Evolutionary conservation across 352 stramenopile species (phyloP).

Genomic region (Phytopythium vexans): DNA sequence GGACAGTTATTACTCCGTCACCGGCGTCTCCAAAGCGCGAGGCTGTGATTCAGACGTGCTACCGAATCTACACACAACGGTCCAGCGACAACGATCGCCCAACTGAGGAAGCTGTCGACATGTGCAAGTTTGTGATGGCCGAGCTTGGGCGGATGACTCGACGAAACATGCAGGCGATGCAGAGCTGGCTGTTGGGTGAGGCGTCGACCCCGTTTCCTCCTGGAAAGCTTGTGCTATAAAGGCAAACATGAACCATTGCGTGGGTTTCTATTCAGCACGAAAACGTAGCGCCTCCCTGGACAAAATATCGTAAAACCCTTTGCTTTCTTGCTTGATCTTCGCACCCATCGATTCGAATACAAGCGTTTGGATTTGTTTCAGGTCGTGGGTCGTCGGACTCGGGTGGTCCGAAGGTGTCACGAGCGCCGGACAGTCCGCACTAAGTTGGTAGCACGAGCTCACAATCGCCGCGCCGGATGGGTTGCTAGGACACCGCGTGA

Average conservation of each 20-base stretch:
- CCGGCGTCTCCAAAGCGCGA: slow-evolving; percentile 3
- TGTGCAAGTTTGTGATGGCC: slow-evolving; percentile 5
- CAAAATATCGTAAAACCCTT: too few species aligned
- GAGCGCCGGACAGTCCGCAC: slow-evolving; percentile 11
- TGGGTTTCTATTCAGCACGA: too few species aligned
- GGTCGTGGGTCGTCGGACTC: slow-evolving; percentile 3
- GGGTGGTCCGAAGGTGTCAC: not conserved
- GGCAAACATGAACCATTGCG: too few species aligned
- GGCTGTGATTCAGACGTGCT: slow-evolving; percentile 4
- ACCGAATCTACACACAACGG: slow-evolving; percentile 5
- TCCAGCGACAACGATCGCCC: not conserved
- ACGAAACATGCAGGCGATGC: slow-evolving; percentile 6
- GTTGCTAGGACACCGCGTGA: slow-evolving; percentile 19
- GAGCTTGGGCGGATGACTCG: slow-evolving; percentile 2
- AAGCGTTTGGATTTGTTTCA: slow-evolving; percentile 6
- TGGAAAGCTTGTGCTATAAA: not conserved
- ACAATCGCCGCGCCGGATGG: slow-evolving; percentile 14
- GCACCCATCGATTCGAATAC: not conserved
- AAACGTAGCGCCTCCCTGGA: too few species aligned
- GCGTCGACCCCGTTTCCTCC: slow-evolving; percentile 4
- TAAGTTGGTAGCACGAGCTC: slow-evolving; percentile 27
- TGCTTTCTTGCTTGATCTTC: not conserved
- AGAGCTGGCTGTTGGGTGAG: slow-evolving; percentile 7
- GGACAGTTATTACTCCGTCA: slow-evolving; percentile 5
- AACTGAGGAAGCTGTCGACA: slow-evolving; percentile 1